A percentile compares a stretch with the other conserved stretches of the same genome.
These are phyloP conservation scores for Nakazawaea pomicola DNA, from an alignment of 805 yeast genomes.

Conservation along the genomic window DNA sequence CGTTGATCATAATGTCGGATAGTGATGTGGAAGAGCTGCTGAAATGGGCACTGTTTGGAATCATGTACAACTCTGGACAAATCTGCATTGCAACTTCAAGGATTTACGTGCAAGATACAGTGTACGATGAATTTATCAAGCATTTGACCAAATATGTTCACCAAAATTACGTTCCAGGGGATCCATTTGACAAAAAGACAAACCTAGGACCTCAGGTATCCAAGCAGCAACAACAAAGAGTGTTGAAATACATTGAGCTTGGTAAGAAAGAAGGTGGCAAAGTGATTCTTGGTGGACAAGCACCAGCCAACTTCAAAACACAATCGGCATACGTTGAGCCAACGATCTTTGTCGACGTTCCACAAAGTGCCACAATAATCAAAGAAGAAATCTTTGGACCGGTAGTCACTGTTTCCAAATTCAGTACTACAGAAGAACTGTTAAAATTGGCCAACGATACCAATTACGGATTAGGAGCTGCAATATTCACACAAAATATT, in stretches of 20 bases:
- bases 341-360: constrained; percentile 66
- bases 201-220: constrained; percentile 77
- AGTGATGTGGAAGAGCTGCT: constrained; percentile 48
- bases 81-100: constrained; percentile 45
- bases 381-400: constrained; percentile 81
- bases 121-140: constrained; percentile 37
- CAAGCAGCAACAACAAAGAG: constrained; percentile 58
- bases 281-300: constrained; percentile 61
- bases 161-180: constrained; percentile 49
- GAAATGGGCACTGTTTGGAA: constrained; percentile 45
- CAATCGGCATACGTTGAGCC: constrained; percentile 70
- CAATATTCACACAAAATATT: constrained; percentile 61
- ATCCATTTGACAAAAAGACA: constrained; percentile 62
- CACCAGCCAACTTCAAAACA: constrained; percentile 36
- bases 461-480: constrained; percentile 75
- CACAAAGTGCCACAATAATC: constrained; percentile 57
- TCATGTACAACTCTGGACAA: constrained; percentile 43
- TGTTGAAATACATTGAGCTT: constrained; percentile 57
- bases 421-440: constrained; percentile 60
- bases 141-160: constrained; percentile 31
- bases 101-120: constrained; percentile 36
- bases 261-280: constrained; percentile 72
- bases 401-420: constrained; percentile 65
- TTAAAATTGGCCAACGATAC: constrained; percentile 61
- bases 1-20: constrained; percentile 46